Base-by-base conservation (phyloP, 768 basidiomycete genomes). In the Candolleomyces aberdarensis region DNA sequence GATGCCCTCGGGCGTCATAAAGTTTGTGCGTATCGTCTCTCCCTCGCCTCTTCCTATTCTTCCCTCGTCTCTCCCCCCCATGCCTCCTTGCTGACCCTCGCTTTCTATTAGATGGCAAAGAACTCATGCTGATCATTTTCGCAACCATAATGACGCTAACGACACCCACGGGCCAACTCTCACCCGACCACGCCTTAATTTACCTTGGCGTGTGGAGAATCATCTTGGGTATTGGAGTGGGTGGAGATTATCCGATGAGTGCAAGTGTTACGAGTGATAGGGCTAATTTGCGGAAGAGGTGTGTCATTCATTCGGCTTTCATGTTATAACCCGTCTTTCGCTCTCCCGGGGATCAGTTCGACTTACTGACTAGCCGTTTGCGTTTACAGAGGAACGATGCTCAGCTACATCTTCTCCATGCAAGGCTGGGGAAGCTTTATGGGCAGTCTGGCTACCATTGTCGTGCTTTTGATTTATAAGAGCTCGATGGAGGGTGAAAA, bases 211-310 rank as follows among this genome's bases (percentile, higher is more conserved):
- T 86, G 3, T 91, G 83, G 67, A 86, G 91, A 13, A 87, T 92
- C 56, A 66, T 92, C 7, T 83, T 92, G 40, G 91, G 91, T 0
- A 74, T 93, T 17, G 91, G 91, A 22, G 85, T 92, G 0, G 91
- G 89, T 15, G 91, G 88, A 2, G 91, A 91, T 70, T 91, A 91
- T 67, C 88, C 89, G 1, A 87, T 91, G 88, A 85, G 82, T 11
- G 88, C 89, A 0, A 83, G 83, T 10, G 76, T 91, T 60, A 83
- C 87, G 11, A 83, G 83, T 6, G 90, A 92, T 65, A 80, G 88
- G 14, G 80, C 89, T 6, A 81, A 81, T 63, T 68, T 91, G 43
- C 77, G 83, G 41, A 75, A 72, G 40, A 85, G 88, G 36, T 36
- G 36, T 26, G 26, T 26, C 26, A 26, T 26, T 26, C 26, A 26